Base-by-base conservation (phyloP, 257 asterid species). In the Solanum virginianum region DNA sequence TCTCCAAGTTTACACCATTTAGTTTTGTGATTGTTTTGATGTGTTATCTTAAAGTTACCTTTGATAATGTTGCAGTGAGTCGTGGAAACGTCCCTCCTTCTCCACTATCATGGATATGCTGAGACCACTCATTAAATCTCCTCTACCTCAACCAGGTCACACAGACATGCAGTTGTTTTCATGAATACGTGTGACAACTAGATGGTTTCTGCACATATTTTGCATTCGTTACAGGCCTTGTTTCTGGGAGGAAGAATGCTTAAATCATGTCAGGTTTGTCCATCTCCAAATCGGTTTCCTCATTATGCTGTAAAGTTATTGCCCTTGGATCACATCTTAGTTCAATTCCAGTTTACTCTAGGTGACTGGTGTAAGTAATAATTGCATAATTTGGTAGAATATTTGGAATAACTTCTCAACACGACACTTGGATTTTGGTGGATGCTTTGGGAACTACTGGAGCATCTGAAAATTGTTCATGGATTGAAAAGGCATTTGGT, bases 31-130 rank as follows among this genome's bases (percentile, higher is more conserved):
- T 77, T 26, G 45, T 51, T 77, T 51, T 51, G 20, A 26, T 79
- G 47, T 79, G 57, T 72, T 79, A 77, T 24, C 22, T 32, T 26
- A 56, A 39, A 32, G 51, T 86, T 43, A 10, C n/a, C 36, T 80
- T 70, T 83, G 22, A 80, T 79, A 71, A 32, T 85, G 39, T 84
- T 92, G 93, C 95, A 97, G 99, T 70, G 98, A 97, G 86, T 90
- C 98, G 70, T 91, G 99, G 97, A 93, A 92, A 84, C 94, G 99
- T 62, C 98, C 99, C 26, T 93, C 98, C 41, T 95, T 97, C 88
- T 49, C 95, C 87, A 87, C 86, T 89, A 89, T 97, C 86, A 95
- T 97, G 98, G 98, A 95, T 81, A 85, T 97, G 65, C 91, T 97
- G 90, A 92, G 89, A 88, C 87, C 93, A 57, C 85, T 94, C 86